Evolutionary conservation across 2,329 filamentous ascomycete genomes (phyloP).

Genomic region (Phialocephala subalpina): DNA sequence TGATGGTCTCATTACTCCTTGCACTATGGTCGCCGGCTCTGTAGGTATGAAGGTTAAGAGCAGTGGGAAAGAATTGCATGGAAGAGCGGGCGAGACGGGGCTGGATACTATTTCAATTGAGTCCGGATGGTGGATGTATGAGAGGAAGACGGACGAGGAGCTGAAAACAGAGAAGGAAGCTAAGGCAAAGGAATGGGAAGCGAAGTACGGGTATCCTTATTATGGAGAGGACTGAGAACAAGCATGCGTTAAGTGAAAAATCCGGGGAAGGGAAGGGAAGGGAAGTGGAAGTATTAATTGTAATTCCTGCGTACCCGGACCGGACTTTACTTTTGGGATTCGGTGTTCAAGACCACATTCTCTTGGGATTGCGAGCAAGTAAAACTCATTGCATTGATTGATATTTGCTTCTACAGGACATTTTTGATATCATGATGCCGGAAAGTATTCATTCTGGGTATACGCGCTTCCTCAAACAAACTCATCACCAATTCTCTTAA

Average conservation of each 20-base stretch:
- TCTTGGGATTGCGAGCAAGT: no score
- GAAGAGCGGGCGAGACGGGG: conserved; percentile 2
- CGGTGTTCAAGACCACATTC: no score
- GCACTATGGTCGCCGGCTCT: conserved; percentile 44
- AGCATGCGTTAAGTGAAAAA: not conserved
- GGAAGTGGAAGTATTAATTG: no score
- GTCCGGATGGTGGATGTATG: conserved; percentile 43
- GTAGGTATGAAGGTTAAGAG: conserved; percentile 37
- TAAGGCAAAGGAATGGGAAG: not conserved
- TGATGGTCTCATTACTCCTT: conserved; percentile 38
- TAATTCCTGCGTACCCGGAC: no score
- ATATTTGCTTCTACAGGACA: no score
- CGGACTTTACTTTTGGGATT: no score
- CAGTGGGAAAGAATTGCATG: conserved; percentile 17
- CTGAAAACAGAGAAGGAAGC: conserved; percentile 1
- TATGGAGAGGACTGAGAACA: not conserved
- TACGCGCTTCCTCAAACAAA: not conserved
- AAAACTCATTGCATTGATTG: no score
- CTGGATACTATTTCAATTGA: conserved; percentile 33
- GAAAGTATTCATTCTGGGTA: not conserved
- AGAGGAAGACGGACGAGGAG: conserved; percentile 13
- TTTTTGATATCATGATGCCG: not conserved
- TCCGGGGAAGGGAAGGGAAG: not conserved
- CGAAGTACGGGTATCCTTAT: not conserved
- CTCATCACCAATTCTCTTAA: not conserved